Base-by-base conservation (phyloP, 2,329 filamentous ascomycete species). In the Berkeleyomyces basicola region DNA sequence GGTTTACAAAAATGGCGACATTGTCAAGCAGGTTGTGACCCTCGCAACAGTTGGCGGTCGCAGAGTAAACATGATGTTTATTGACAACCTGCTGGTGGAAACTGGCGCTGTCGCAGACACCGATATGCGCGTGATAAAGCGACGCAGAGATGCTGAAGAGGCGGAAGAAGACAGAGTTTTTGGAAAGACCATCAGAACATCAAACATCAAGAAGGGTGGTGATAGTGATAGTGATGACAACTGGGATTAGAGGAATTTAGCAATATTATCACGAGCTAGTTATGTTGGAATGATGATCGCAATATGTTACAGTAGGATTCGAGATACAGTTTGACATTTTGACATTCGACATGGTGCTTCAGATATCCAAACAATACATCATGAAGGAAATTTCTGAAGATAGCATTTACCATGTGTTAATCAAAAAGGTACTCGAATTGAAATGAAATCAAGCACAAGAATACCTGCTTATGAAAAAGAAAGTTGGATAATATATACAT, bases 1-100 rank as follows among this genome's bases (percentile, higher is more conserved):
- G 66, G 82, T 96, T 0, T 99, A 99, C 75, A 87, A 86, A 71
- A 90, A 96, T 69, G 90, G 90, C 16, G 89, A 99, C 71, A 96
- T 99, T 67, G 84, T 85, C 71, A 89, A 84, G 75, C 93, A 99
- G 74, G 75, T 96, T 60, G 87, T 99, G n/a, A 97, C 92, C 3
- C 75, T 99, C 67, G 81, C 82, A 69, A 88, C 89, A 61, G 74
- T 97, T 55, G 83, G 84, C 7, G 93, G 93, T 3, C 79, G 82
- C 3, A 79, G 80, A 66, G 89, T 86, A 63, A 84, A 78, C 67
- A 79, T 90, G 76, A 75, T 81, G 74, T 85, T 95, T 70, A 75
- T 97, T 65, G 90, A 97, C 71, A 82, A 85, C 67, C 72, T 97
- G 47, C 76, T 99, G 44, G 81, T 96, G 1, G 86, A 90, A 58